Evolutionary conservation across 768 basidiomycete genomes (phyloP).

Genomic region (Melanogaster broomeanus): DNA sequence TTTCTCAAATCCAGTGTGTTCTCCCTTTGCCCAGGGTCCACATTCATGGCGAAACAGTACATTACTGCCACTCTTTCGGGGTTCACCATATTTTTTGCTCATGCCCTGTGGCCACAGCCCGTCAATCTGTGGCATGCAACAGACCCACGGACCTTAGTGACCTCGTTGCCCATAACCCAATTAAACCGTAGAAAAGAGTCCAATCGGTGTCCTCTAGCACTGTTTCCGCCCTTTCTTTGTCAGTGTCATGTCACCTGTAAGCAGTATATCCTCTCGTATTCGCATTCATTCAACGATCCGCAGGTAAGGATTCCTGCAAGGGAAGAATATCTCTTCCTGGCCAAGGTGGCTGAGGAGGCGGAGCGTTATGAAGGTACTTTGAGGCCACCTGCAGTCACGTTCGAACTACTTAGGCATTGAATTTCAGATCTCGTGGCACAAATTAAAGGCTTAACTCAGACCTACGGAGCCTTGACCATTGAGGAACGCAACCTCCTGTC

Average conservation of each 20-base stretch:
- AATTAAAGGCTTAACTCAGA: constrained; percentile 73
- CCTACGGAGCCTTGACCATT: constrained; percentile 68
- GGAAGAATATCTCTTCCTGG: constrained; percentile 56
- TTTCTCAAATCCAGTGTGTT: constrained; percentile 7
- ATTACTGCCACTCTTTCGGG: constrained; percentile 3
- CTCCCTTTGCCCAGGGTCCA: constrained; percentile 33
- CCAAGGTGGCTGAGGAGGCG: constrained; percentile 85
- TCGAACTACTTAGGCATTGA: constrained; percentile 18
- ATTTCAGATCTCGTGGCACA: constrained; percentile 69
- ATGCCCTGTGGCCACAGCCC: constrained; percentile 13
- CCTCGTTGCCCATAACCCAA: constrained; percentile 34
- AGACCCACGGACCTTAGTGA: constrained; percentile 5
- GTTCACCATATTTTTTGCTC: constrained; percentile 8
- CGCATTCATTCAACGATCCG: constrained; percentile 3
- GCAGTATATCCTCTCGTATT: constrained; percentile 5
- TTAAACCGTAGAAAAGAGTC: constrained; percentile 29
- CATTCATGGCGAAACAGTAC: constrained; percentile 1
- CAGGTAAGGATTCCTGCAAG: constrained; percentile 35
- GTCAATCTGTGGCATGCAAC: constrained; percentile 11
- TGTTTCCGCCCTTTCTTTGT: constrained; percentile 11
- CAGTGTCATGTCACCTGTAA: constrained; percentile 31
- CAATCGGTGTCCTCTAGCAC: background rate
- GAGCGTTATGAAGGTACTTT: constrained; percentile 82
- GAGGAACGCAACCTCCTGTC: constrained; percentile 91
- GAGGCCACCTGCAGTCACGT: background rate